phyloP scores from a whole-genome alignment of 495 filamentous ascomycete genomes.

The Penicillium cosmopolitanum region DNA sequence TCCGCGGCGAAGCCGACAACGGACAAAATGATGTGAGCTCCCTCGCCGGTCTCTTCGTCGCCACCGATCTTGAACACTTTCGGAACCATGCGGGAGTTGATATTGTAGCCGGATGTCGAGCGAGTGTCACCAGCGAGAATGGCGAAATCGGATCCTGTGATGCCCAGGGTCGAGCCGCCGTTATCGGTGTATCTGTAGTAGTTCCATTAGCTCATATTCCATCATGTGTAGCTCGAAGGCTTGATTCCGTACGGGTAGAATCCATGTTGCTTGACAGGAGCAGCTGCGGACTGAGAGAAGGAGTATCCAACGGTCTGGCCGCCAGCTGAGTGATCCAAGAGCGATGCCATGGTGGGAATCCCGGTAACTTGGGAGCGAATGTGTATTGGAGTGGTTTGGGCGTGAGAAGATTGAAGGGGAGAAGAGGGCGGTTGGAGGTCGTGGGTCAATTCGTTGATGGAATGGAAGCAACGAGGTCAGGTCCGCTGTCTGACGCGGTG shows the following conservation, averaged over 20 bases:
- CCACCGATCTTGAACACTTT: conserved; percentile 98
- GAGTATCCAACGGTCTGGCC: conserved; percentile 59
- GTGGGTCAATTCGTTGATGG: conserved; percentile 13
- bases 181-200: conserved; percentile 92
- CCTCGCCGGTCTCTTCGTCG: conserved; percentile 78
- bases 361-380: background rate
- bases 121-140: conserved; percentile 97
- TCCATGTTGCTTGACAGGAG: conserved; percentile 68
- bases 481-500: conserved; percentile 42
- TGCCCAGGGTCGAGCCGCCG: conserved; percentile 93
- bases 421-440: conserved; percentile 11
- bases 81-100: conserved; percentile 90
- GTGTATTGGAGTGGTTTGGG: background rate
- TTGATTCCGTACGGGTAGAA: conserved; percentile 80
- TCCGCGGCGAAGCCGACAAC: conserved; percentile 97
- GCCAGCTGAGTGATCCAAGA: conserved; percentile 46
- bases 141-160: conserved; percentile 88
- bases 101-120: conserved; percentile 93
- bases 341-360: conserved; percentile 46
- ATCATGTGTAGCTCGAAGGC: background rate
- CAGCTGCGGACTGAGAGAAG: conserved; percentile 57
- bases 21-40: conserved; percentile 82
- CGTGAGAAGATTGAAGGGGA: background rate
- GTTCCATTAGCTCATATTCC: conserved; percentile 15
- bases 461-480: conserved; percentile 22